Evolutionary conservation across 1,139 yeast species (phyloP).

Genomic region (Meyerozyma guilliermondii): DNA sequence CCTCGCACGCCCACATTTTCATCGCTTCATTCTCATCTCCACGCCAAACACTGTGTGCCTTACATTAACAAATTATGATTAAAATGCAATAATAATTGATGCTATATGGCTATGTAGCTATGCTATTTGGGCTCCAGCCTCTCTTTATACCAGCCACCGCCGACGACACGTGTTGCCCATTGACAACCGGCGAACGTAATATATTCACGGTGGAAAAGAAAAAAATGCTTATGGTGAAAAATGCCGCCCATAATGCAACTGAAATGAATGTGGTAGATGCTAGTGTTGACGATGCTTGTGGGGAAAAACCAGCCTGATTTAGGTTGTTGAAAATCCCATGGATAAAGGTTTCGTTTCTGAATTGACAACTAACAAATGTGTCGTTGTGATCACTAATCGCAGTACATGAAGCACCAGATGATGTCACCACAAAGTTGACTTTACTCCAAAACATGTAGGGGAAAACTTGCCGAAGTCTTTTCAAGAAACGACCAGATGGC

Average conservation of each 20-base stretch:
- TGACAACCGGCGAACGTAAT: not conserved
- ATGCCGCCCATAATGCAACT: not conserved
- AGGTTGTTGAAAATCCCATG: not conserved
- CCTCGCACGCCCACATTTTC: no score
- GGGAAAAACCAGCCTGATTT: not conserved
- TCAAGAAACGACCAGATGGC: no score
- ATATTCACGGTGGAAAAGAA: not conserved
- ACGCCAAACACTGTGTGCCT: no score
- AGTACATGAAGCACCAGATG: not conserved
- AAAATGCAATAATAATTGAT: slow-evolving; percentile 1
- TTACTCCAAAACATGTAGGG: no score
- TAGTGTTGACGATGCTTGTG: not conserved
- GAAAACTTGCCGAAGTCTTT: no score
- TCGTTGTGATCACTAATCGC: not conserved
- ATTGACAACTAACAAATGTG: not conserved
- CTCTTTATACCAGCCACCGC: not conserved
- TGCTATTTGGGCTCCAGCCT: not conserved
- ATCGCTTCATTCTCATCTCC: no score
- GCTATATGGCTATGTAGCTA: not conserved
- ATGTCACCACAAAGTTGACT: no score
- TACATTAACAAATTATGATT: slow-evolving; percentile 78
- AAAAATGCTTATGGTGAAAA: not conserved
- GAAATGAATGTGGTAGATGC: not conserved
- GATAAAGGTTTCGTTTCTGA: not conserved
- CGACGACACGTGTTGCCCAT: not conserved